phyloP scores from a whole-genome alignment of 1,284 basidiomycete genomes.

The Boletus mariae region DNA sequence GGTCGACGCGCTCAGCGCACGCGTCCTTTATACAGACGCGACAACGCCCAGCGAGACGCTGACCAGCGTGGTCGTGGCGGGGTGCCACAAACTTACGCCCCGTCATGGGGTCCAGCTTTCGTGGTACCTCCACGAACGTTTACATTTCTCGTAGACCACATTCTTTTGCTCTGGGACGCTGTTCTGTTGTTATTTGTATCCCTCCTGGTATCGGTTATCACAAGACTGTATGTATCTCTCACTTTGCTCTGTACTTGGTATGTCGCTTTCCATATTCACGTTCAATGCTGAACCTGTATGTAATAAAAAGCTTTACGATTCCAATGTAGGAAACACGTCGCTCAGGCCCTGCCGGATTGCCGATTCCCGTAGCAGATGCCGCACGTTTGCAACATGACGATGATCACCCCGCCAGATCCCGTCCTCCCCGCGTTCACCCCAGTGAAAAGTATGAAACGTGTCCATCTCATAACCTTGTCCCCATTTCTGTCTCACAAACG shows the following conservation, averaged over 20 bases:
- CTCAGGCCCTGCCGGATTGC: constrained; percentile 36
- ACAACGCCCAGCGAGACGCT: constrained; percentile 29
- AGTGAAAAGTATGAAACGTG: constrained; percentile 50
- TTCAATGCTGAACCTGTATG: not conserved
- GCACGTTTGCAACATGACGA: constrained; percentile 37
- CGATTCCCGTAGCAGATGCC: constrained; percentile 36
- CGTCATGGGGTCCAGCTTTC: constrained; percentile 23
- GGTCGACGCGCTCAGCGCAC: constrained; percentile 46
- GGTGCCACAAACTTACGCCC: constrained; percentile 23
- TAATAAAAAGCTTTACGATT: not conserved
- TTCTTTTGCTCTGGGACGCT: not conserved
- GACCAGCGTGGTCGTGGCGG: constrained; percentile 23
- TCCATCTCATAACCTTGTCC: constrained; percentile 44
- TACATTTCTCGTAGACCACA: constrained; percentile 25
- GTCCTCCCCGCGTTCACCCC: constrained; percentile 38
- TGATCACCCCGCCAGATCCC: constrained; percentile 38
- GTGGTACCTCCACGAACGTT: constrained; percentile 25
- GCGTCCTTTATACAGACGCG: constrained; percentile 48
- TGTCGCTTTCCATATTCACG: not conserved
- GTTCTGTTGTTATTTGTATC: constrained; percentile 17
- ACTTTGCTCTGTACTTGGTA: not conserved
- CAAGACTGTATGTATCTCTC: not conserved
- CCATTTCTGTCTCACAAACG: constrained; percentile 47
- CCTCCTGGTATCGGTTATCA: not conserved
- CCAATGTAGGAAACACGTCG: constrained; percentile 18